A percentile compares a stretch with the other conserved stretches of the same genome.
phyloP scores from a whole-genome alignment of 257 asterid species.

The Plantago major region DNA sequence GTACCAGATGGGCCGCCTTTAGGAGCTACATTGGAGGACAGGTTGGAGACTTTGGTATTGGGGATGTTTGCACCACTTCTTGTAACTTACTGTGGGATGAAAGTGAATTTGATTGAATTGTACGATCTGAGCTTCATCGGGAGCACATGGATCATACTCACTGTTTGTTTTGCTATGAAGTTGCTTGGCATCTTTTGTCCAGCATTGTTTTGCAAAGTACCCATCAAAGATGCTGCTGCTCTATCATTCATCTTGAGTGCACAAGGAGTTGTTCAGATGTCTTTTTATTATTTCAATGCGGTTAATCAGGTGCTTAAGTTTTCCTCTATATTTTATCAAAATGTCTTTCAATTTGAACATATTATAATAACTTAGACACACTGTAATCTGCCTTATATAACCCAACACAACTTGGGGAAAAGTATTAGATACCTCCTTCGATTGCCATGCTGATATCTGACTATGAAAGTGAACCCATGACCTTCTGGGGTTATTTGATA shows the following conservation, averaged over 20 bases:
- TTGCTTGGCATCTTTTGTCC: conserved; percentile 38
- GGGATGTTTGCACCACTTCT: conserved; percentile 74
- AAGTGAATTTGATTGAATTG: conserved; percentile 45
- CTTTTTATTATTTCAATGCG: conserved; percentile 43
- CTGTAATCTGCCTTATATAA: not conserved
- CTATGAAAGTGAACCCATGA: no score
- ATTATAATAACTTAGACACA: not conserved
- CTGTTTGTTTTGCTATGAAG: conserved; percentile 32
- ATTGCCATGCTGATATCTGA: no score
- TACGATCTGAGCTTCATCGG: conserved; percentile 43
- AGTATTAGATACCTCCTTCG: no score
- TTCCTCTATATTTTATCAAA: not conserved
- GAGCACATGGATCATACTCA: conserved; percentile 28
- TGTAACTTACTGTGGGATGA: conserved; percentile 73
- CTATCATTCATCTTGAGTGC: conserved; percentile 65
- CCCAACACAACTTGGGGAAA: not conserved
- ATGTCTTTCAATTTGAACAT: not conserved
- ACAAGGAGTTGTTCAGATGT: conserved; percentile 83
- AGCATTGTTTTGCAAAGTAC: conserved; percentile 59
- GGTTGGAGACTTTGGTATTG: conserved; percentile 55
- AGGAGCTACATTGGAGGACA: conserved; percentile 73
- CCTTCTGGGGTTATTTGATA: no score
- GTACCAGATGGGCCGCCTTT: conserved; percentile 94
- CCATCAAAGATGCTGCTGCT: conserved; percentile 63
- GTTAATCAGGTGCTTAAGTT: conserved; percentile 42